These are phyloP conservation scores for Colletotrichum camelliae DNA, from an alignment of 2,329 filamentous ascomycete species.

Conservation along the genomic window DNA sequence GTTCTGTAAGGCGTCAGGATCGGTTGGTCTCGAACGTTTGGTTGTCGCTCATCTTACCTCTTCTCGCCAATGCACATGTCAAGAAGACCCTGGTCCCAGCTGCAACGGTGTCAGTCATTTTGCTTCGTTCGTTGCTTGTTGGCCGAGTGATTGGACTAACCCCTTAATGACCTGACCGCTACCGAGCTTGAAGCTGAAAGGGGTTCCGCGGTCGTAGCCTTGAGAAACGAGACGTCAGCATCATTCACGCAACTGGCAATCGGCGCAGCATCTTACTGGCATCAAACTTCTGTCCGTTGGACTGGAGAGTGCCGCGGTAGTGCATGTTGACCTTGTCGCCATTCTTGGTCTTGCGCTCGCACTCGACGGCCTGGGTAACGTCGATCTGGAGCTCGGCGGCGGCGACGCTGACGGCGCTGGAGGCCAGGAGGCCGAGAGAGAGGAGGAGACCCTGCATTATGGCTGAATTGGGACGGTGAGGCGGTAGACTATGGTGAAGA, in stretches of 20 bases:
- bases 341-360: conserved; percentile 75
- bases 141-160: conserved; percentile 48
- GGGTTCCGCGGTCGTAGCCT: conserved; percentile 76
- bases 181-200: conserved; percentile 82
- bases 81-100: conserved; percentile 88
- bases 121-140: background rate
- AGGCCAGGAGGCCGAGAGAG: conserved; percentile 55
- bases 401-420: conserved; percentile 57
- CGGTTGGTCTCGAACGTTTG: background rate
- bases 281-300: conserved; percentile 82
- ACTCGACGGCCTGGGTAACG: conserved; percentile 75
- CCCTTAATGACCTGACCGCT: conserved; percentile 87
- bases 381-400: conserved; percentile 77
- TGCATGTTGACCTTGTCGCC: conserved; percentile 87
- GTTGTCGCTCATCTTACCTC: conserved; percentile 47
- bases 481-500: conserved; percentile 1
- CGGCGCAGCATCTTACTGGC: conserved; percentile 51
- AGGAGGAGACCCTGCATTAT: conserved; percentile 57
- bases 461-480: conserved; percentile 4
- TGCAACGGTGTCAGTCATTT: conserved; percentile 36
- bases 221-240: background rate
- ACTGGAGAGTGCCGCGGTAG: conserved; percentile 82
- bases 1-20: conserved; percentile 51
- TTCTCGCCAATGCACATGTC: conserved; percentile 98
- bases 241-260: background rate